These are phyloP conservation scores for Epichloe brachyelytri DNA, from an alignment of 2,329 filamentous ascomycete genomes.

Conservation along the genomic window DNA sequence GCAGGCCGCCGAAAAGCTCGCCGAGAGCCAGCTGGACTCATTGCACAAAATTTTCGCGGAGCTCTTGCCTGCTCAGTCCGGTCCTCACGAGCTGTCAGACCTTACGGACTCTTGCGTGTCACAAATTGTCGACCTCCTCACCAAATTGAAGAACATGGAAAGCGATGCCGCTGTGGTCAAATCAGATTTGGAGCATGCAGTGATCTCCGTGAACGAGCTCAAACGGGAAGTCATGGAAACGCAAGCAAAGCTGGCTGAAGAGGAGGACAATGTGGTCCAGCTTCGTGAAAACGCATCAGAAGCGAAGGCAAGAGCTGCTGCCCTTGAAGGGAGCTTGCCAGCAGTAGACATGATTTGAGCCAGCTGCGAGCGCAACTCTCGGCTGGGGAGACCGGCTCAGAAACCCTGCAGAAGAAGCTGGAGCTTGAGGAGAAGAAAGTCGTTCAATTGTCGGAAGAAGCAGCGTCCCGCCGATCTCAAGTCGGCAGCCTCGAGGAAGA, in stretches of 20 bases:
- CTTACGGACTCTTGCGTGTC: constrained; percentile 48
- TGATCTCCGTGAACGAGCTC: constrained; percentile 39
- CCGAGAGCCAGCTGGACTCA: constrained; percentile 37
- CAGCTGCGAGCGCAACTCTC: constrained; percentile 59
- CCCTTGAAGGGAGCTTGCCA: constrained; percentile 45
- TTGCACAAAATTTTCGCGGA: constrained; percentile 48
- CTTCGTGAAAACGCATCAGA: constrained; percentile 40
- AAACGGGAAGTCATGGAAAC: constrained; percentile 43
- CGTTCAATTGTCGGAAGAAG: constrained; percentile 51
- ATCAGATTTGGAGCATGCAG: constrained; percentile 49
- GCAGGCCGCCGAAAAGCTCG: constrained; percentile 35
- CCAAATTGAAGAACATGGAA: constrained; percentile 47
- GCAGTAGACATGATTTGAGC: constrained; percentile 57
- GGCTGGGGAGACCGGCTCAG: constrained; percentile 73
- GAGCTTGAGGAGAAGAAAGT: constrained; percentile 65
- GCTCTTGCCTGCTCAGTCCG: constrained; percentile 37
- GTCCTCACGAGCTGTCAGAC: constrained; percentile 43
- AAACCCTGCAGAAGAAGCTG: constrained; percentile 60
- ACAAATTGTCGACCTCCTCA: constrained; percentile 43
- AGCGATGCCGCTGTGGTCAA: constrained; percentile 46
- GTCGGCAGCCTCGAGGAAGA: constrained; percentile 66
- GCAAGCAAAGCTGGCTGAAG: constrained; percentile 36
- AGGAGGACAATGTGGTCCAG: constrained; percentile 38
- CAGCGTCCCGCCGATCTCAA: constrained; percentile 64
- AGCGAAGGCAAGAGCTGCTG: constrained; percentile 39